These are phyloP conservation scores for Platanthera zijinensis DNA, from an alignment of 106 monocot genomes.

Conservation along the genomic window DNA sequence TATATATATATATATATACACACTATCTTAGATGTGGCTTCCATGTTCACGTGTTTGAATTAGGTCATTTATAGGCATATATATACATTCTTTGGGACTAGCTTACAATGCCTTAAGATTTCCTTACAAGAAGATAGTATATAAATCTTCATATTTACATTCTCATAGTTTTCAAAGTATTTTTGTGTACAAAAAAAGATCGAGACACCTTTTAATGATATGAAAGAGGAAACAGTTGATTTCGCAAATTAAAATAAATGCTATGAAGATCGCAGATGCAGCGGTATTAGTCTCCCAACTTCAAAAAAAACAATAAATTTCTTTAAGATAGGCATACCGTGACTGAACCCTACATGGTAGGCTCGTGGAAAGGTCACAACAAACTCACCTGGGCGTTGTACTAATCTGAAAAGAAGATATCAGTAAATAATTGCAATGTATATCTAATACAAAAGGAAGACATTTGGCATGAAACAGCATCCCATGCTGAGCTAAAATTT, in stretches of 20 bases:
- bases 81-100: neutral
- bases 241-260: neutral
- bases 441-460: neutral
- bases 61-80: neutral
- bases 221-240: neutral
- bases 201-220: neutral
- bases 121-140: neutral
- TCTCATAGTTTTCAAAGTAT: neutral
- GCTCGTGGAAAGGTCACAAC: constrained; percentile 99
- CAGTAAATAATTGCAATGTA: neutral
- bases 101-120: neutral
- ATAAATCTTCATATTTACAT: neutral
- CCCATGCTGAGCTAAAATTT: neutral
- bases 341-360: constrained; percentile 97
- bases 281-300: no score
- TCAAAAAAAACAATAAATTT: neutral
- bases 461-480: neutral
- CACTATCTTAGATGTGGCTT: no score
- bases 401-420: constrained; percentile 57
- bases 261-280: neutral
- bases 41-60: no score
- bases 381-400: constrained; percentile 96
- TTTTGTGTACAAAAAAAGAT: neutral
- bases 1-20: no score
- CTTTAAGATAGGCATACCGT: constrained; percentile 43